Evolutionary conservation across 1,284 basidiomycete species (phyloP), one percentile per base, ranked within the genome.

Genomic region (Moesziomyces sp.): DNA sequence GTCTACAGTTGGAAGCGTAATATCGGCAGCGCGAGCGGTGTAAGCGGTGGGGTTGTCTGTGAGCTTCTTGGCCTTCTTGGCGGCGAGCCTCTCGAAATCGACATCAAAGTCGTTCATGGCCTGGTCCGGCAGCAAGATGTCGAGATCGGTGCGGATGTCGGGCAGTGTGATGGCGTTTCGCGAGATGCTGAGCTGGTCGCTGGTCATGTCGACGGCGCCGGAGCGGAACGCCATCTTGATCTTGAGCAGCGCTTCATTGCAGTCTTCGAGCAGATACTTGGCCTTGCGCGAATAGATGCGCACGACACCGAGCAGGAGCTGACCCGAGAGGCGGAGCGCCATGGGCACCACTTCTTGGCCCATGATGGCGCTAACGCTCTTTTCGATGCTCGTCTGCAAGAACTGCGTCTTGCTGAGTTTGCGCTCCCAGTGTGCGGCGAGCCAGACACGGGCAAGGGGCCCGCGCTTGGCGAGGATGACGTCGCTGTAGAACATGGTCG

Each of bases 261-360:
- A 98, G 84, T 99, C 96, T 81, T 99, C 96, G 74, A 97, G 87
- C 3, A 99, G 88, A 86, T 99, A 99, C 83, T 97, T 97, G 23
- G 94, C 93, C 85, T 99, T 97, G 51, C 96, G 89, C 79, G 94
- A 95, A 86, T 99, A 98, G 82, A 99, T 98, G 64, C 97, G 90
- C 52, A 95, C 94, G 57, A 99, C 94, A 80, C 96, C 96, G 43
- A 99, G 89, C 63, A 99, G 88, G 48, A 99, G 88, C 81, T 98
- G 96, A 9, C 96, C 96, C 42, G 93, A 97, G 19, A 98, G 87
- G 59, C 96, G 91, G 23, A 99, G 90, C 1, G 95, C 94, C 90
- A 97, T 94, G 46, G 87, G 87, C 48, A 85, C 91, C 61, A 92
- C 88, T 79, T 95, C 92, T 84, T 94, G 91, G 24, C 90, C 91